Evolutionary conservation across 306 rosid genomes (phyloP), one percentile per base, ranked within the genome.

Genomic region (Pyrus pyrifolia): DNA sequence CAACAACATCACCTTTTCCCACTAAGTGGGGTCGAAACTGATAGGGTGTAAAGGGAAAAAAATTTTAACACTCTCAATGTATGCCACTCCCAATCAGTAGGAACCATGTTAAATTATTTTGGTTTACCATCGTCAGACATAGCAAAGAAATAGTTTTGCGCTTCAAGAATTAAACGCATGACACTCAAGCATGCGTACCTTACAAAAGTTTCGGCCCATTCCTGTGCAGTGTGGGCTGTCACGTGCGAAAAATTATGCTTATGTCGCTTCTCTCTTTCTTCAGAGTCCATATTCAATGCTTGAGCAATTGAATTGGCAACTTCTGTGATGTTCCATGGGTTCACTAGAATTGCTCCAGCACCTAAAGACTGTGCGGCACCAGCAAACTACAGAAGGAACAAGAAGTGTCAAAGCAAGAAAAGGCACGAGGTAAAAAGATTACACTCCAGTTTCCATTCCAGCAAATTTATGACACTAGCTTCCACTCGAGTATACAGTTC

Each of bases 341-440:
- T 94, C 77, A 94, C 97, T 49, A 91, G 87, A 79, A 94, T 80
- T 21, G 98, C 98, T 73, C 98, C 97, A 10, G 97, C 97, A 80
- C 98, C 98, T 64, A 94, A 90, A 78, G 98, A 94, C 80, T 94
- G 98, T 9, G 98, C 98, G 21, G 98, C 98, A 51, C 98, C 98
- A 66, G 98, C 98, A 90, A 94, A 94, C 97, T 95, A 78, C 84
- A 88, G 76, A 79, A 70, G 57, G 63, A 65, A 81, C 52, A 58
- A 61, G 45, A 63, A 67, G 76, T 67, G 61, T 38, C 59, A 74
- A 52, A 65, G 67, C 75, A 70, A 78, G 77, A 78, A 27, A 6
- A 53, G n/a, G 31, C 25, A 29, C 17, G 8, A 60, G 15, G 44
- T 22, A 52, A 30, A 52, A 53, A 53, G 17, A 31, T 45, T 23